Evolutionary conservation across 768 basidiomycete genomes (phyloP), one percentile per base, ranked within the genome.

Genomic region (Pisolithus marmoratus): DNA sequence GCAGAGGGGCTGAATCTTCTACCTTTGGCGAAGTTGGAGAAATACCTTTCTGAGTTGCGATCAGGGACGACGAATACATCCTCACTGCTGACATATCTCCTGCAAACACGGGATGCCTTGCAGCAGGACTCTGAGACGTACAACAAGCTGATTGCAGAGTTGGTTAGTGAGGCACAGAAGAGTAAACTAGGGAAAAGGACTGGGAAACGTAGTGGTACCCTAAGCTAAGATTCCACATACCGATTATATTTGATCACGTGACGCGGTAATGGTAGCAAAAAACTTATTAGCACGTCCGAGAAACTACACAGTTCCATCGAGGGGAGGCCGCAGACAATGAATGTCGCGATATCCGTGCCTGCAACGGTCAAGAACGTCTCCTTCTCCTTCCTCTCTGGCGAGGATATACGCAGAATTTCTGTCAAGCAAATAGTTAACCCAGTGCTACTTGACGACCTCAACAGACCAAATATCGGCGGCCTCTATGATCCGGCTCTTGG

Each of bases 351-450:
- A 60, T 86, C 94, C 12, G 69, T 98, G 40, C 87, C 92, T n/a
- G 87, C 93, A 0, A 82, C 84, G 27, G 85, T 94, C 55, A 72
- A 83, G 50, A 86, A 87, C 56, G 71, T 97, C 54, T 92, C 93
- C 8, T 99, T 99, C 69, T 94, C 94, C 1, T 95, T 94, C 68
- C 83, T 99, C 48, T 82, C 87, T 15, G 74, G 90, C 14, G 79
- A 88, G 59, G 94, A 99, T 69, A 79, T 97, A 63, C 83, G 88
- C 42, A 82, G 87, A 52, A 92, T 98, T 63, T 95, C 93, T n/a
- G 95, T 98, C 63, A 94, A 96, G 72, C 92, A 96, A 73, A 87
- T 98, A 56, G 80, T 92, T 49, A 98, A 98, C 67, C 89, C 94
- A 3, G 78, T 88, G 53, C 81, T 99, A 38, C 80, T 98, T 57